Conservation (phyloP, 2,329 filamentous ascomycete genomes). For the Calonectria fujianensis region DNA sequence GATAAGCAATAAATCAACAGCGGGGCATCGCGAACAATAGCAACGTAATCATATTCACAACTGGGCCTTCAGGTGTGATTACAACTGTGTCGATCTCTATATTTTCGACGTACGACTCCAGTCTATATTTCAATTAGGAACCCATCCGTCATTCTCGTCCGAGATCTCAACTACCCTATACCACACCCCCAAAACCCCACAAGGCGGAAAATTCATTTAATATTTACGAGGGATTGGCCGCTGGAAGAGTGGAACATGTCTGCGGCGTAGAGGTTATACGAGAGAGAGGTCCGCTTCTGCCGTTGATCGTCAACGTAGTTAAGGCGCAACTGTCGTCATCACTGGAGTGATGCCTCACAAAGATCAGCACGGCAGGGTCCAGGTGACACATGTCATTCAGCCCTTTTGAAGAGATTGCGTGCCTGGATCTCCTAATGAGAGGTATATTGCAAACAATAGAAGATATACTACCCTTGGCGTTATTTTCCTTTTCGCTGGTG, state of each 20-base stretch:
- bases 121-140: constrained; percentile 1
- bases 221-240: constrained; percentile 1
- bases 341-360: not conserved
- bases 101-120: not conserved
- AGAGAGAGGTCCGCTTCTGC: constrained; percentile 11
- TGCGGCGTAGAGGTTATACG: constrained; percentile 6
- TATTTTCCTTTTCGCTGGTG: not conserved
- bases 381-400: not conserved
- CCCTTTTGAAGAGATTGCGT: not conserved
- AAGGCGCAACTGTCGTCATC: not conserved
- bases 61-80: not conserved
- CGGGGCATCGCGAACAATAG: not conserved
- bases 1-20: not conserved
- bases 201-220: constrained; percentile 4
- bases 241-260: not conserved
- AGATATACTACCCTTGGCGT: not conserved
- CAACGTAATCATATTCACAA: not conserved
- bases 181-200: not conserved
- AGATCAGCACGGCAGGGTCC: not conserved
- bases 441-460: constrained; percentile 13
- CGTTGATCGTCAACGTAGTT: not conserved
- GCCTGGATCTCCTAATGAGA: constrained; percentile 6
- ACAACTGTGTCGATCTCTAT: not conserved
- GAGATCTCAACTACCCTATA: not conserved
- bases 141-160: not conserved